A percentile compares a stretch with the other conserved stretches of the same genome.
Evolutionary conservation across 1,284 basidiomycete genomes (phyloP).

Genomic region (Tilletia indica): DNA sequence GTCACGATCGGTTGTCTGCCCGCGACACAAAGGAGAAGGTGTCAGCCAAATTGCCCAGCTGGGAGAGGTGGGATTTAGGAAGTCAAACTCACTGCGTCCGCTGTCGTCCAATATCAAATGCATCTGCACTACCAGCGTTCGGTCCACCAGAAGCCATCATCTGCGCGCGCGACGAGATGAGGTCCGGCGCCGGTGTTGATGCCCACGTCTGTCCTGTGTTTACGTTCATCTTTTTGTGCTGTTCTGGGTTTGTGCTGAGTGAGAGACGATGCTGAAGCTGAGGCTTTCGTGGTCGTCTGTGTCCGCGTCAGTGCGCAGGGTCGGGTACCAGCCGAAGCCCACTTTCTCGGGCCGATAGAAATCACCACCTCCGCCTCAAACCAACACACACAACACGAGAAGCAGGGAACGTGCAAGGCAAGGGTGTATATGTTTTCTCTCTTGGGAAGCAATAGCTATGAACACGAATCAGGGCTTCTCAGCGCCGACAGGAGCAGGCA

Average conservation of each 20-base stretch:
- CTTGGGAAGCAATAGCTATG: no score
- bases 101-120: slow-evolving; percentile 24
- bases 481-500: no score
- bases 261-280: background rate
- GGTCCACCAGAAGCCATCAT: slow-evolving; percentile 9
- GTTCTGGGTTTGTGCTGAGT: background rate
- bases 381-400: no score
- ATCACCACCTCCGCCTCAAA: no score
- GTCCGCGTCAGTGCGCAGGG: no score
- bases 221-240: background rate
- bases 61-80: background rate
- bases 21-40: slow-evolving; percentile 23
- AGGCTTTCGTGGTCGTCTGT: background rate
- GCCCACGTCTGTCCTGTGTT: slow-evolving; percentile 26
- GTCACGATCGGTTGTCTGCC: slow-evolving; percentile 85
- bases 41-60: background rate
- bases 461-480: no score
- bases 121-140: slow-evolving; percentile 17
- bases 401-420: no score
- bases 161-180: slow-evolving; percentile 20
- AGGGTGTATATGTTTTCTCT: no score
- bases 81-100: slow-evolving; percentile 23
- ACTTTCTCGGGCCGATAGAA: no score
- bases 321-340: no score
- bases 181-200: slow-evolving; percentile 25